A percentile compares a stretch with the other conserved stretches of the same genome.
Conservation (phyloP, 108 stramenopile species). For the Pseudonitzschia delicatissima region DNA sequence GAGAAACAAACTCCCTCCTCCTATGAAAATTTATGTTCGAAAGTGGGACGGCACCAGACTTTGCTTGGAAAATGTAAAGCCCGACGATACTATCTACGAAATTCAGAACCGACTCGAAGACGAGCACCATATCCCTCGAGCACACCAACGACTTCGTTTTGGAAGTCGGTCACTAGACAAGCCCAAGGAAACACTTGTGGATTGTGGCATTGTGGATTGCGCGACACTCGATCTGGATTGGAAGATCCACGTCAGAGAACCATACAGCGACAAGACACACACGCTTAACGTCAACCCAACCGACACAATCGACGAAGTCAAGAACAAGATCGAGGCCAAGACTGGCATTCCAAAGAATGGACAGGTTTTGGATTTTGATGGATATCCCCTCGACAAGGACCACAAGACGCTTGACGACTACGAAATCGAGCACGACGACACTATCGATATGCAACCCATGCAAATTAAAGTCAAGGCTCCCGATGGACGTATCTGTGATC, state of each 20-base stretch:
- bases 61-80: constrained; percentile 11
- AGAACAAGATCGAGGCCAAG: constrained; percentile 22
- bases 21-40: constrained; percentile 21
- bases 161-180: neutral
- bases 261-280: constrained; percentile 4
- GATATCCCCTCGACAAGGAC: constrained; percentile 2
- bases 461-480: constrained; percentile 13
- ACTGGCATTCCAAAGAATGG: constrained; percentile 2
- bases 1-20: neutral
- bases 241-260: constrained; percentile 26
- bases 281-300: constrained; percentile 16
- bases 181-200: constrained; percentile 13
- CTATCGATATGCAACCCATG: constrained; percentile 18
- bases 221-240: constrained; percentile 19
- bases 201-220: constrained; percentile 18
- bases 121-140: constrained; percentile 25
- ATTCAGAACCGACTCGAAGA: constrained; percentile 22
- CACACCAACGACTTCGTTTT: constrained; percentile 26
- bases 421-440: constrained; percentile 17
- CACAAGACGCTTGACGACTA: constrained; percentile 17
- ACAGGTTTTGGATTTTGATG: constrained; percentile 13
- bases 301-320: constrained; percentile 10
- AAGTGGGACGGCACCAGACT: constrained; percentile 12
- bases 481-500: constrained; percentile 13
- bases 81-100: constrained; percentile 19